These are phyloP conservation scores for Henckelia pumila DNA, from an alignment of 257 asterid species.

Conservation along the genomic window DNA sequence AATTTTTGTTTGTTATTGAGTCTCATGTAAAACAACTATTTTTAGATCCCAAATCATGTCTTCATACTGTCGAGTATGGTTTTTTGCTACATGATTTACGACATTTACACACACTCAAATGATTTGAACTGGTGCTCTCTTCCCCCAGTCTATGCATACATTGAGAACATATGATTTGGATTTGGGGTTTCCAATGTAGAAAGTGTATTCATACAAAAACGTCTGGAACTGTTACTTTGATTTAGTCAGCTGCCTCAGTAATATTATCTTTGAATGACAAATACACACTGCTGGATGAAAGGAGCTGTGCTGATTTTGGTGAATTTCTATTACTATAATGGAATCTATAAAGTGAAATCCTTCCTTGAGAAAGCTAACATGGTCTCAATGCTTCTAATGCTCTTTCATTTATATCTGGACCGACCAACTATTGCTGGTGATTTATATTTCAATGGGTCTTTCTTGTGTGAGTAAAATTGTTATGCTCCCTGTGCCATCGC, in stretches of 20 bases:
- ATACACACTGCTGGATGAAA: not conserved
- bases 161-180: not conserved
- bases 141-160: not conserved
- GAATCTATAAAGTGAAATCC: not conserved
- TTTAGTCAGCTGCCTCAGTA: not conserved
- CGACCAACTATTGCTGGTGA: not conserved
- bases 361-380: not conserved
- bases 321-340: not conserved
- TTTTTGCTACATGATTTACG: too few species aligned
- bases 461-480: not conserved
- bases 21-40: not conserved
- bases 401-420: constrained; percentile 3
- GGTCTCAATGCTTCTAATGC: not conserved
- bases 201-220: constrained; percentile 1
- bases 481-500: not conserved
- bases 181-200: not conserved
- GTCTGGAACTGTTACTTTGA: not conserved
- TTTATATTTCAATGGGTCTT: constrained; percentile 8
- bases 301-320: not conserved
- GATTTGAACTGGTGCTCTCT: not conserved
- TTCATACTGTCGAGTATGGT: not conserved
- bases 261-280: not conserved
- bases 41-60: not conserved
- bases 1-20: not conserved
- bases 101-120: not conserved